Percentiles rank a stretch among this genome's conserved stretches.
Conservation (phyloP, 805 yeast species). For the Yamadazyma philogaea region DNA sequence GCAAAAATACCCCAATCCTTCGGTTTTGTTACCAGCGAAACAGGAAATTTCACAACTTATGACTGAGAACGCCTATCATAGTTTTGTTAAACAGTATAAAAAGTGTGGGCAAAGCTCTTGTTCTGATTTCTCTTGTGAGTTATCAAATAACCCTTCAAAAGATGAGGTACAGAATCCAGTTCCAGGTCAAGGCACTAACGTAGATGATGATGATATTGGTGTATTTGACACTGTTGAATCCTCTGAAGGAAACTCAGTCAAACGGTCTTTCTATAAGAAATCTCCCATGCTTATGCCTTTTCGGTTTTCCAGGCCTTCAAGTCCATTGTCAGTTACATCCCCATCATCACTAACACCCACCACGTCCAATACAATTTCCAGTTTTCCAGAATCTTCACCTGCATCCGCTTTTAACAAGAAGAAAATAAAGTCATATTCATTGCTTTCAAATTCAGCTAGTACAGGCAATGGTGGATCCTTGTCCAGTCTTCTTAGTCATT, state of each 20-base stretch:
- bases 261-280: constrained; percentile 7
- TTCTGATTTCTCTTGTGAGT: constrained; percentile 8
- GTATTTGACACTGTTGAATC: neutral
- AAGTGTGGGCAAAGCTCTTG: constrained; percentile 4
- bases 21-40: constrained; percentile 25
- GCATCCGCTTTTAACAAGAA: constrained; percentile 4
- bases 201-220: neutral
- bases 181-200: neutral
- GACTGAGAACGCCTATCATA: constrained; percentile 32
- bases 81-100: constrained; percentile 15
- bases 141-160: neutral
- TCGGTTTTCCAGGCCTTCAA: constrained; percentile 7
- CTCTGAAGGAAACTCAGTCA: neutral
- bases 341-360: constrained; percentile 9
- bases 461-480: constrained; percentile 11
- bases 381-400: neutral
- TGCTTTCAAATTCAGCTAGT: constrained; percentile 7
- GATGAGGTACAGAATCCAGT: neutral
- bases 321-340: constrained; percentile 10
- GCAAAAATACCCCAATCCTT: constrained; percentile 25
- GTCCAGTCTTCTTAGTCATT: constrained; percentile 17
- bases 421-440: constrained; percentile 10
- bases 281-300: constrained; percentile 7
- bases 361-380: constrained; percentile 1
- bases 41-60: constrained; percentile 31